These are phyloP conservation scores for Paecilomyces dactylethromorphus DNA, from an alignment of 2,329 filamentous ascomycete species.

Conservation along the genomic window DNA sequence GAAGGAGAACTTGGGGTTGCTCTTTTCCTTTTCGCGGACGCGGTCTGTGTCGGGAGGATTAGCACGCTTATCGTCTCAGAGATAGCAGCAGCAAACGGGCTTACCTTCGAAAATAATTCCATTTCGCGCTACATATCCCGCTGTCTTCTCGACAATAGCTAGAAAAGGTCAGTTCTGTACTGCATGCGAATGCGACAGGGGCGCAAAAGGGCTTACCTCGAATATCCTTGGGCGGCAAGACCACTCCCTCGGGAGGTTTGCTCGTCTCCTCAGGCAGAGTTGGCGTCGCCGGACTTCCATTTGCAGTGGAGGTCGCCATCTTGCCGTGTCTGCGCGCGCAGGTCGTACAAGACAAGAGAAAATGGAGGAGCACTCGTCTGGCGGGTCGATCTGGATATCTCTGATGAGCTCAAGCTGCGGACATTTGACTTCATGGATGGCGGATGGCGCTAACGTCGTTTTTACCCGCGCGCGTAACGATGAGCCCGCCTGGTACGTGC, in stretches of 20 bases:
- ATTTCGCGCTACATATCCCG: slow-evolving; percentile 75
- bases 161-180: slow-evolving; percentile 19
- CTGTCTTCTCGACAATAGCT: slow-evolving; percentile 84
- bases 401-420: neutral
- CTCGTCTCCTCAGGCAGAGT: slow-evolving; percentile 51
- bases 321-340: slow-evolving; percentile 4
- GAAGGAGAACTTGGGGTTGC: slow-evolving; percentile 89
- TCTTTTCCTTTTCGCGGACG: slow-evolving; percentile 75
- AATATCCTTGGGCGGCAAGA: slow-evolving; percentile 80
- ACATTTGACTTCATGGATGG: slow-evolving; percentile 3
- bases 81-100: slow-evolving; percentile 2
- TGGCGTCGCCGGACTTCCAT: slow-evolving; percentile 20
- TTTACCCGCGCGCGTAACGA: neutral
- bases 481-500: neutral
- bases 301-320: slow-evolving; percentile 36
- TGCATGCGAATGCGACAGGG: neutral
- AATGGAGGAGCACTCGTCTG: neutral
- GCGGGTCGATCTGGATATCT: neutral
- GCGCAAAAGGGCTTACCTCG: slow-evolving; percentile 44
- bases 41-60: slow-evolving; percentile 46
- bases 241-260: slow-evolving; percentile 74
- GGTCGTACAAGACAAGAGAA: neutral
- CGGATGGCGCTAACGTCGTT: neutral
- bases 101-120: slow-evolving; percentile 60
- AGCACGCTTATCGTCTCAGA: neutral